Percentiles rank a stretch among this genome's conserved stretches.
Evolutionary conservation across 495 filamentous ascomycete species (phyloP).

Genomic region (Xylaria nigripes): DNA sequence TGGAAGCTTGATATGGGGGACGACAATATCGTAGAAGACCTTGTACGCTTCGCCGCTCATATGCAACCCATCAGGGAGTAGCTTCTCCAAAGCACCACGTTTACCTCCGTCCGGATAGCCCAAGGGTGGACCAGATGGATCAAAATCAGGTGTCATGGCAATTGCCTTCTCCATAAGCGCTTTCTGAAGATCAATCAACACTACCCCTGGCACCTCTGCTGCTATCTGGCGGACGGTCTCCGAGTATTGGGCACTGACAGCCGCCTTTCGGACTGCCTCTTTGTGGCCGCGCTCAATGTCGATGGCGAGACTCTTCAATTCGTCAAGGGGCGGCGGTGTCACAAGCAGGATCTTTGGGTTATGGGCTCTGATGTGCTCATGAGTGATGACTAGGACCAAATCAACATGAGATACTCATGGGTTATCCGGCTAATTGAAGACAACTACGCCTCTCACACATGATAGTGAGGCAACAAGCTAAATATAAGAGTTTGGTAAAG

Average conservation of each 20-base stretch:
- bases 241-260: conserved; percentile 60
- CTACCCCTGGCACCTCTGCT: conserved; percentile 47
- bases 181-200: conserved; percentile 67
- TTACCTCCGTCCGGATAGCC: conserved; percentile 36
- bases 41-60: conserved; percentile 44
- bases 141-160: conserved; percentile 31
- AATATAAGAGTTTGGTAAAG: neutral
- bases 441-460: neutral
- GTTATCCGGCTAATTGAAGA: neutral
- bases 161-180: conserved; percentile 56
- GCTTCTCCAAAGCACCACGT: conserved; percentile 36
- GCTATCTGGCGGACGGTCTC: conserved; percentile 60
- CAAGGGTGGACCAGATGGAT: conserved; percentile 30
- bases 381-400: conserved; percentile 50
- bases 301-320: conserved; percentile 52
- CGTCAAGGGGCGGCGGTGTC: conserved; percentile 72
- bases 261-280: conserved; percentile 51
- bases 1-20: conserved; percentile 31
- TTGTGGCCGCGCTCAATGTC: conserved; percentile 44
- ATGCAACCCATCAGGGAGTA: conserved; percentile 48
- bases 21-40: conserved; percentile 39
- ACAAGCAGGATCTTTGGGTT: conserved; percentile 65
- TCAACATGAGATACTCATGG: neutral
- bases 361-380: conserved; percentile 59
- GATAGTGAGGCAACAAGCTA: neutral